These are phyloP conservation scores for Gomphus bonarii DNA, from an alignment of 1,284 basidiomycete species.

Conservation along the genomic window DNA sequence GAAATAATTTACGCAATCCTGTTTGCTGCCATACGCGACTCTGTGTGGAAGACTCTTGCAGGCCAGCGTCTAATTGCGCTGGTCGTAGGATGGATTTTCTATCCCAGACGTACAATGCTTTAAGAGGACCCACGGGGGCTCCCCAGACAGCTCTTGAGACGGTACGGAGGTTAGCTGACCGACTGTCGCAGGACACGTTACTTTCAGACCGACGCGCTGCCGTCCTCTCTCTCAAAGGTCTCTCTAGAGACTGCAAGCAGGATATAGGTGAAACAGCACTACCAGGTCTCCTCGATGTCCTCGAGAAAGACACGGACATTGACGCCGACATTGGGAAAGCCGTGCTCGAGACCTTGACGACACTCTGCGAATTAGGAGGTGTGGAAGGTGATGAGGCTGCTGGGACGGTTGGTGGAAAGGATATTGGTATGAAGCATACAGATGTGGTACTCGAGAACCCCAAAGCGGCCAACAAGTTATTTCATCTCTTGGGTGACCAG, in stretches of 20 bases:
- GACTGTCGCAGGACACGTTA: slow-evolving; percentile 76
- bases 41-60: too few relatives aligned
- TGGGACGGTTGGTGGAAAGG: slow-evolving; percentile 31
- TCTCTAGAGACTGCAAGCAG: slow-evolving; percentile 82
- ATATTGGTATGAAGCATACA: slow-evolving; percentile 64
- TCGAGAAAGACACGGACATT: slow-evolving; percentile 78
- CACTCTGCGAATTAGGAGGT: slow-evolving; percentile 59
- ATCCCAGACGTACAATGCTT: slow-evolving; percentile 70
- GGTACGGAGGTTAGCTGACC: slow-evolving; percentile 79
- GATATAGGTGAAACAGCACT: slow-evolving; percentile 77
- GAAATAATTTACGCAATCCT: too few relatives aligned
- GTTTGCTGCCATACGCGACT: too few relatives aligned
- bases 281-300: slow-evolving; percentile 65
- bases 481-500: slow-evolving; percentile 64
- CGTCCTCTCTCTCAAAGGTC: slow-evolving; percentile 85
- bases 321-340: slow-evolving; percentile 89
- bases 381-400: slow-evolving; percentile 4
- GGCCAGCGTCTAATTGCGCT: background rate
- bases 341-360: slow-evolving; percentile 75
- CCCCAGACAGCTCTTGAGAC: slow-evolving; percentile 80
- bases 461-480: slow-evolving; percentile 65
- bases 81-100: slow-evolving; percentile 61
- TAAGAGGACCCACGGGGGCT: slow-evolving; percentile 65
- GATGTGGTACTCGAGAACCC: slow-evolving; percentile 63
- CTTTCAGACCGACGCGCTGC: slow-evolving; percentile 89